Evolutionary conservation across 352 stramenopile species (phyloP).

Genomic region (Globisporangium barbulae): DNA sequence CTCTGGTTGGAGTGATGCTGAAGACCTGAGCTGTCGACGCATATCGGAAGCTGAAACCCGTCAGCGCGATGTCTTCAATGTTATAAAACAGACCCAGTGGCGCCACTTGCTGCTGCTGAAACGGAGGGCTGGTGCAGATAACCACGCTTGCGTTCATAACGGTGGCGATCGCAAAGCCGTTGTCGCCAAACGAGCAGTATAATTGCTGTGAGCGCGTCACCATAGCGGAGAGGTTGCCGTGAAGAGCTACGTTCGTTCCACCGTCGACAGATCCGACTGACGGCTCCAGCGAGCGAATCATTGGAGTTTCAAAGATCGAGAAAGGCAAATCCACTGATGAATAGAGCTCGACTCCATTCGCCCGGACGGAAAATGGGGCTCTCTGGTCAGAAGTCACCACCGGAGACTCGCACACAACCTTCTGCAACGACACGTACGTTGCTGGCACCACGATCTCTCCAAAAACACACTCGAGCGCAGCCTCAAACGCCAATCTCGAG

Average conservation of each 20-base stretch:
- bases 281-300: slow-evolving; percentile 21
- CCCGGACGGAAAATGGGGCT: slow-evolving; percentile 19
- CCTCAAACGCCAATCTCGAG: slow-evolving; percentile 21
- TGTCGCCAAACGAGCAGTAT: slow-evolving; percentile 33
- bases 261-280: slow-evolving; percentile 22
- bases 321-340: slow-evolving; percentile 20
- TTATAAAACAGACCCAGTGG: slow-evolving; percentile 30
- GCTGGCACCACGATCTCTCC: slow-evolving; percentile 23
- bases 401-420: slow-evolving; percentile 30
- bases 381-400: slow-evolving; percentile 10
- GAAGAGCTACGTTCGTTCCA: slow-evolving; percentile 27
- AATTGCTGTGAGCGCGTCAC: slow-evolving; percentile 4
- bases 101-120: not conserved
- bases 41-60: slow-evolving; percentile 37
- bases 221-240: slow-evolving; percentile 26
- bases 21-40: slow-evolving; percentile 17
- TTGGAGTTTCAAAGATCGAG: slow-evolving; percentile 18
- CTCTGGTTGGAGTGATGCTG: slow-evolving; percentile 19
- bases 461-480: slow-evolving; percentile 32
- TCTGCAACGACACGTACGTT: slow-evolving; percentile 22
- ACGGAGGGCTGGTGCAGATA: slow-evolving; percentile 26
- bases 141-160: slow-evolving; percentile 15
- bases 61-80: slow-evolving; percentile 17
- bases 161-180: slow-evolving; percentile 7
- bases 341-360: slow-evolving; percentile 15